Conservation (phyloP, 371 early-diverging fungal species). For the Rhizopus sp. region DNA sequence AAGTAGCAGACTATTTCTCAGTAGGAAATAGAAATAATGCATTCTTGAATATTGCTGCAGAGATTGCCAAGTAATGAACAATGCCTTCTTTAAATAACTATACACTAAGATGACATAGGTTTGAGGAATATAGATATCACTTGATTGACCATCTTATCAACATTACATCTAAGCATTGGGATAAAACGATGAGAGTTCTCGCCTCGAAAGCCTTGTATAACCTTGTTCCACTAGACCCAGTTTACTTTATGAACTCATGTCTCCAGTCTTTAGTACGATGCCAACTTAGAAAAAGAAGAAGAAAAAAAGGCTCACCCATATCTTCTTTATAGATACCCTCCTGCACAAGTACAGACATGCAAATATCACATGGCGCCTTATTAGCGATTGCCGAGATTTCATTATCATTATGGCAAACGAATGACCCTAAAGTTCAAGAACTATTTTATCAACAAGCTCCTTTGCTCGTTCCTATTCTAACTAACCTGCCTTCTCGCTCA, state of each 20-base stretch:
- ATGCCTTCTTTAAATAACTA: background rate
- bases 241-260: conserved; percentile 52
- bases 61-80: conserved; percentile 71
- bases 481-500: conserved; percentile 47
- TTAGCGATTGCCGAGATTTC: conserved; percentile 73
- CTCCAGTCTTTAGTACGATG: conserved; percentile 44
- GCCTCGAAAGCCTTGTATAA: conserved; percentile 71
- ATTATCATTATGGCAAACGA: conserved; percentile 49
- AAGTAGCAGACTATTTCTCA: conserved; percentile 88
- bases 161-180: conserved; percentile 83
- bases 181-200: conserved; percentile 74
- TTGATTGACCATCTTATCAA: conserved; percentile 73
- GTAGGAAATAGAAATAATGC: conserved; percentile 83
- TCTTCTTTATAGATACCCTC: conserved; percentile 54
- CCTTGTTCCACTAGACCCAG: conserved; percentile 62
- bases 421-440: background rate
- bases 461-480: conserved; percentile 35
- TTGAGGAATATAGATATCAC: conserved; percentile 70
- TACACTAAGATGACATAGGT: conserved; percentile 49
- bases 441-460: conserved; percentile 7
- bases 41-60: conserved; percentile 64
- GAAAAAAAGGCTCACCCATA: background rate
- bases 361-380: conserved; percentile 78
- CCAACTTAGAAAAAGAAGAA: background rate
- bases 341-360: conserved; percentile 61